Base-by-base conservation (phyloP, 2,329 filamentous ascomycete species). In the Colletotrichum echinochloae region DNA sequence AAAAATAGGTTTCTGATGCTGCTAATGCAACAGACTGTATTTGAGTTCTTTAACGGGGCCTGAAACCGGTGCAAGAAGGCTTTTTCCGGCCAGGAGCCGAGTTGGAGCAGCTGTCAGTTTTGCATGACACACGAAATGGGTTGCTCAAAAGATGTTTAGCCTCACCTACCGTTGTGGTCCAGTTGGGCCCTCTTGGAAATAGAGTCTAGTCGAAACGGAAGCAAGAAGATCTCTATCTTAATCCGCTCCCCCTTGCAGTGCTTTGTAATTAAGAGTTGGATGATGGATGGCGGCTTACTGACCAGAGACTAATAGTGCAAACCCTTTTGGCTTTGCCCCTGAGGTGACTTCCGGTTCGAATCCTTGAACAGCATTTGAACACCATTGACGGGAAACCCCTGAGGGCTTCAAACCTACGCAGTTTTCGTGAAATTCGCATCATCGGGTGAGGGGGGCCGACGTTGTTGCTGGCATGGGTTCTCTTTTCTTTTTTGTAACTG, bases 91-190 rank as follows among this genome's bases (percentile, higher is more conserved):
- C 49, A 52, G 56, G 67, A 52, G 63, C 51, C 49, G 41, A 51
- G 20, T 33, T 39, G 49, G 52, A 66, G 56, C 49, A 70, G 57
- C 67, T 59, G 67, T 67, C 63, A 66, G 49, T 46, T 66, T 61
- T 61, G 63, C 66, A 66, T 61, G 30, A 48, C 35, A 30, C 28
- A 30, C 56, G 48, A 41, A 61, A 44, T 66, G 57, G 63, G 57
- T 66, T 41, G 49, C 35, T 44, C 35, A 26, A 33, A 41, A 20
- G n/a, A n/a, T 7, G 16, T 28, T 41, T 70, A 62, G 67, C 51
- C 62, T 70, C 11, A 12, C 12, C 7, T 30, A 46, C 44, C 28
- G 57, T 61, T 35, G 56, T 23, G 63, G 18, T 57, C 57, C 20
- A 52, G 63, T 44, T 57, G 26, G 30, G 16, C 49, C 55, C 18